Conservation (phyloP, 805 yeast species). For the Starmerella geochares region DNA sequence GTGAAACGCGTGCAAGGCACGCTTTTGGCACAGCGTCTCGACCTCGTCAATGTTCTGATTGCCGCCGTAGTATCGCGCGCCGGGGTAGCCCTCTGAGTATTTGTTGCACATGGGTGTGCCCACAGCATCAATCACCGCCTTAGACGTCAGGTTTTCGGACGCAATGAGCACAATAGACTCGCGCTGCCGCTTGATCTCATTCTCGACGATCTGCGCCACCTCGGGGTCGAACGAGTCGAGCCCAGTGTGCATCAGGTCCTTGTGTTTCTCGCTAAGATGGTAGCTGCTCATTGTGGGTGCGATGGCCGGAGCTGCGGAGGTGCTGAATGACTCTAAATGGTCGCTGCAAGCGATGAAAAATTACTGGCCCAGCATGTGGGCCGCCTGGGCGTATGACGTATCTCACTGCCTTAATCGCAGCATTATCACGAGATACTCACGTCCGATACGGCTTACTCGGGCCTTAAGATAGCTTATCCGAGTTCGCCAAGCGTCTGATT, state of each 20-base stretch:
- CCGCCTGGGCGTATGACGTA: background rate
- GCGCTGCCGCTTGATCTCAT: slow-evolving; percentile 84
- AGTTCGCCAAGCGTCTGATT: background rate
- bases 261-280: slow-evolving; percentile 30
- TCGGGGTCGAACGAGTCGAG: slow-evolving; percentile 33
- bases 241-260: slow-evolving; percentile 25
- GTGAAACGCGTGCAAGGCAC: slow-evolving; percentile 85
- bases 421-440: background rate
- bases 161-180: slow-evolving; percentile 91
- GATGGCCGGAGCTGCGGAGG: too few species aligned
- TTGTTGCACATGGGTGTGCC: slow-evolving; percentile 98
- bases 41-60: slow-evolving; percentile 93
- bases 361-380: background rate
- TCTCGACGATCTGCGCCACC: slow-evolving; percentile 37
- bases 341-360: too few species aligned
- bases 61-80: slow-evolving; percentile 98
- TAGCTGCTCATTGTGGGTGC: slow-evolving; percentile 20
- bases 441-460: background rate
- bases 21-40: slow-evolving; percentile 82
- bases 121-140: slow-evolving; percentile 88
- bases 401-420: background rate
- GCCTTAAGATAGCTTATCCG: background rate
- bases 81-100: slow-evolving; percentile 98
- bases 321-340: too few species aligned
- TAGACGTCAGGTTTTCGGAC: slow-evolving; percentile 93